Evolutionary conservation across 805 yeast species (phyloP).

Genomic region (Starmerella stellata): DNA sequence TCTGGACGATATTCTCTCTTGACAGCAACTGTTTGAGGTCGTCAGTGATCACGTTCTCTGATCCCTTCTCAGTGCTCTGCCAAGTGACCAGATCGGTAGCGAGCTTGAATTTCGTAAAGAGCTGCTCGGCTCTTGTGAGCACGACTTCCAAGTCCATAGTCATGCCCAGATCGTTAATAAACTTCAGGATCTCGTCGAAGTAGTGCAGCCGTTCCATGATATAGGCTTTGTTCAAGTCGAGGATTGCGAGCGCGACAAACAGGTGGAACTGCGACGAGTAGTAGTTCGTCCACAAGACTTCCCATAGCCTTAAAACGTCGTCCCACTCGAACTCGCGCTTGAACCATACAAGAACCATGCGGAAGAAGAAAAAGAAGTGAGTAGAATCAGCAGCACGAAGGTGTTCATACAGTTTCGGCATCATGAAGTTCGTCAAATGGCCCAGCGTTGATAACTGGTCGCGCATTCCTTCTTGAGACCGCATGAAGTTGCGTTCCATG

Average conservation of each 20-base stretch:
- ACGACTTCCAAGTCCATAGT: slow-evolving; percentile 57
- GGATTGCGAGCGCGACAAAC: slow-evolving; percentile 72
- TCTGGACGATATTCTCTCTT: slow-evolving; percentile 43
- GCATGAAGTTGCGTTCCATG: slow-evolving; percentile 83
- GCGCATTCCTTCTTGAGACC: slow-evolving; percentile 88
- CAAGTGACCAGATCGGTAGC: slow-evolving; percentile 62
- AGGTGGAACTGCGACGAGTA: slow-evolving; percentile 75
- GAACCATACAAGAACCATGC: slow-evolving; percentile 90
- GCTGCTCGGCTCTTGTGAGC: slow-evolving; percentile 64
- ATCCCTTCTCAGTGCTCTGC: slow-evolving; percentile 7
- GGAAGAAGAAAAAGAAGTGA: slow-evolving; percentile 79
- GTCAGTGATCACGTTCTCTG: slow-evolving; percentile 22
- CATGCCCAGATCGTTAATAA: slow-evolving; percentile 76
- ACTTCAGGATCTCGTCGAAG: slow-evolving; percentile 84
- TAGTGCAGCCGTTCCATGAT: slow-evolving; percentile 53
- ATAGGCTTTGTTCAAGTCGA: slow-evolving; percentile 67
- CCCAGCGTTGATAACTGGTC: slow-evolving; percentile 68
- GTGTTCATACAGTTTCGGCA: slow-evolving; percentile 69
- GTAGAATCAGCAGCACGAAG: slow-evolving; percentile 74
- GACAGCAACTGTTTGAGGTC: slow-evolving; percentile 45
- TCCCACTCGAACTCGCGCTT: slow-evolving; percentile 76
- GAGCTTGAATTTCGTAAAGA: slow-evolving; percentile 62
- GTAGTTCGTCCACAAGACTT: slow-evolving; percentile 72
- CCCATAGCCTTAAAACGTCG: slow-evolving; percentile 75
- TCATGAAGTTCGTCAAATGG: slow-evolving; percentile 73